Base-by-base conservation (phyloP, 2,329 filamentous ascomycete species). In the Arthrobotrys sinensis region DNA sequence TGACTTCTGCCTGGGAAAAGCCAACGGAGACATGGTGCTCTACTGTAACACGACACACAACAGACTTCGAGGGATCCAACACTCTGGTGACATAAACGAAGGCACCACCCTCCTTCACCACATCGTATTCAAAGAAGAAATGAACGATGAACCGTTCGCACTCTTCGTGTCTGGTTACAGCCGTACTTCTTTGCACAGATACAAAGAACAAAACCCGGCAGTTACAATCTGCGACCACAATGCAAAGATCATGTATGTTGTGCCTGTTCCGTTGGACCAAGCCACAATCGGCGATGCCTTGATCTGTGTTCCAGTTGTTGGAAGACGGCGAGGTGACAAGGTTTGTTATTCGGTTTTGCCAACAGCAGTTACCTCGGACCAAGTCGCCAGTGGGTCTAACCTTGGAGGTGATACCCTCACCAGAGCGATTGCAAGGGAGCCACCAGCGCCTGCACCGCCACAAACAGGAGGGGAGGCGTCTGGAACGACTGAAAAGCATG, bases 91-190 rank as follows among this genome's bases (percentile, higher is more conserved):
- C 40, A 79, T 79, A 38, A 75, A 65, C 53, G 14, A 80, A n/a
- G 78, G 79, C 28, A 24, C 32, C 5, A 66, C 62, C 40, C 79
- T 82, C 1, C 78, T 82, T 4, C 75, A 81, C 16, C 67, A 81
- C 64, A 68, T 81, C 16, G 75, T 63, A 6, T 76, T 82, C 28
- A 16, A 79, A 34, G 45, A 77, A 24, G 40, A 24, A 1, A 65
- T 79, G 32, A 63, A 53, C 10, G 79, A 80, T 11, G 79, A 81
- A 11, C 80, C 79, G 11, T 79, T 81, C 32, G 68, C 52, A 11
- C 67, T 82, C 2, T 82, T 82, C 60, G 80, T 82, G 19, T 82
- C 82, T 11, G 81, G 82, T 0, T 82, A 79, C 62, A 67, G 69
- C 48, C 38, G 57, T 14, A 70, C 69, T 11, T 38, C 76, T 28